Evolutionary conservation across 2,329 filamentous ascomycete species (phyloP), one percentile per base, ranked within the genome.

Genomic region (Fusarium sororula): DNA sequence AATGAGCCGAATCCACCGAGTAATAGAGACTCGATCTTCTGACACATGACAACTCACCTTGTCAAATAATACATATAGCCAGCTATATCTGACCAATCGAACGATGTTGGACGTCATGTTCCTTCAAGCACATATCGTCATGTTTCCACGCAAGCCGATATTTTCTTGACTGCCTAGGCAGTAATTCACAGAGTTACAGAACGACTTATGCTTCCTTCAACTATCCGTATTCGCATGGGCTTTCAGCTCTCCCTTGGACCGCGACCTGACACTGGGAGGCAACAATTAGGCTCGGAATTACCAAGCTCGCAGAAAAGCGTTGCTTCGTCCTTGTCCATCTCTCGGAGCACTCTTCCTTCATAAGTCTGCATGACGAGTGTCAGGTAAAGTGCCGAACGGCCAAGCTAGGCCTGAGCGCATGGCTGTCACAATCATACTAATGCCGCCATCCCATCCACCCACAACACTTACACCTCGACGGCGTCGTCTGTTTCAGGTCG

Each of bases 401-500:
- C 37, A 57, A 38, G 51, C 51, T 56, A 53, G 58, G 53, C 53
- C 61, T 32, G 53, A 55, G 56, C 62, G 59, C 56, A 39, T 66
- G 47, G 41, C 54, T 67, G 47, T 66, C 63, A 39, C 58, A 66
- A 64, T 61, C 48, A 70, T 59, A 41, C 56, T 37, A 58, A 57
- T 68, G 45, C 60, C 62, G 61, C 62, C 41, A 55, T 63, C 66
- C 50, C 61, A 74, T 64, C 37, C 62, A 37, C 45, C 37, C 51
- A 42, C 45, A 66, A n/a, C 39, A 50, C 62, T 73, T 66, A 54
- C 58, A 66, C 56, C 44, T 59, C 38, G 66, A 75, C 67, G 59
- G 66, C 66, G 63, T 75, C 66, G 58, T 69, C 61, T 64, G 75
- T 77, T 77, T 77, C 75, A 77, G 75, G 75, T 77, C 60, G 62